phyloP scores from a whole-genome alignment of 768 basidiomycete genomes.

The Leccinum disarticulatum region DNA sequence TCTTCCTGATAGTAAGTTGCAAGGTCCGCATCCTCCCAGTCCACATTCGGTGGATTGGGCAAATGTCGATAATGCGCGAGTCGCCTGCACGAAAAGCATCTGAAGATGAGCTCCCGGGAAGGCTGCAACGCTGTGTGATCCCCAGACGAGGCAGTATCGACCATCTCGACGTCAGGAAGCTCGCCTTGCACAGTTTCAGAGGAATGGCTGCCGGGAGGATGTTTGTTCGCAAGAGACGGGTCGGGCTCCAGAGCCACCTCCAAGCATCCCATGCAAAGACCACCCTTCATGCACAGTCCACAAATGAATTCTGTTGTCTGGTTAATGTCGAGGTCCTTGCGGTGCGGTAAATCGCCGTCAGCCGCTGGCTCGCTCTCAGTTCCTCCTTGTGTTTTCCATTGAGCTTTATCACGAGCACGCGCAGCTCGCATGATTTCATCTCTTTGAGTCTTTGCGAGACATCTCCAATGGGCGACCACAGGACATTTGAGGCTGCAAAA shows the following conservation, averaged over 20 bases:
- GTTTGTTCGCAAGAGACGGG: constrained; percentile 23
- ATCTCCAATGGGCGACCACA: constrained; percentile 74
- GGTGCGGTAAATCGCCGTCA: constrained; percentile 42
- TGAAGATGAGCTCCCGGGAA: constrained; percentile 60
- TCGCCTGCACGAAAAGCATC: constrained; percentile 83
- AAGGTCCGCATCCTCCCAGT: constrained; percentile 41
- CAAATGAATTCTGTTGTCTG: constrained; percentile 82
- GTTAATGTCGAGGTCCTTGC: constrained; percentile 44
- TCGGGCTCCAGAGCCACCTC: constrained; percentile 55
- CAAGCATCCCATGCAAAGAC: constrained; percentile 75
- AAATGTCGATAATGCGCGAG: constrained; percentile 81
- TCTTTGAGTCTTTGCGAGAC: constrained; percentile 61
- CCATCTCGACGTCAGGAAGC: constrained; percentile 37
- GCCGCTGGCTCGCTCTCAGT: constrained; percentile 18
- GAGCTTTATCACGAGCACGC: constrained; percentile 47
- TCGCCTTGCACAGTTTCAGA: constrained; percentile 8
- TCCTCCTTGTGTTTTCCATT: constrained; percentile 35
- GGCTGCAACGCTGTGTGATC: constrained; percentile 20
- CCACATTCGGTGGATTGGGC: constrained; percentile 42
- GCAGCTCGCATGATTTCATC: constrained; percentile 74
- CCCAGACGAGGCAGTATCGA: constrained; percentile 21
- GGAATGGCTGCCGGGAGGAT: not conserved
- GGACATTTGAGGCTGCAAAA: constrained; percentile 69
- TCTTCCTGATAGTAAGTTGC: constrained; percentile 60
- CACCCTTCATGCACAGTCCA: constrained; percentile 70